phyloP scores from a whole-genome alignment of 169 alveolate genomes.

The Plasmodium inui region DNA sequence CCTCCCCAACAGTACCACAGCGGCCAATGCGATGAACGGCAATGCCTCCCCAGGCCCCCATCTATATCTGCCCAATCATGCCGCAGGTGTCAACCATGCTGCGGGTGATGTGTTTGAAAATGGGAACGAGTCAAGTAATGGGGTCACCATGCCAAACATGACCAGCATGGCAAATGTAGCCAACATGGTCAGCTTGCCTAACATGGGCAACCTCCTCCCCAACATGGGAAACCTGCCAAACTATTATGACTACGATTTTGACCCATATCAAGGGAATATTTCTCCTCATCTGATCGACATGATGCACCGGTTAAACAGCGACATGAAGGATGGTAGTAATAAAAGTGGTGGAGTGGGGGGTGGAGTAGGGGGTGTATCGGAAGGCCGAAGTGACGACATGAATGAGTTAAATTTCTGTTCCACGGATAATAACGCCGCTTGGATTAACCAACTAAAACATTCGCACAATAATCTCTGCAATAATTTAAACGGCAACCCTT shows the following conservation, averaged over 20 bases:
- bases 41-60: slow-evolving; percentile 3
- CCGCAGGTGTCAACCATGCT: not conserved
- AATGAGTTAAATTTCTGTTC: slow-evolving; percentile 24
- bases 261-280: slow-evolving; percentile 39
- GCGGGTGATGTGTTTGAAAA: slow-evolving; percentile 14
- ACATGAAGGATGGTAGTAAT: slow-evolving; percentile 31
- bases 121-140: slow-evolving; percentile 9
- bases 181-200: not conserved
- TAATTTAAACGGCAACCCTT: slow-evolving; percentile 20
- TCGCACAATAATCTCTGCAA: slow-evolving; percentile 30
- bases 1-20: not conserved
- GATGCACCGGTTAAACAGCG: slow-evolving; percentile 50
- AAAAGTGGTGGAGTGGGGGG: not conserved
- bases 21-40: slow-evolving; percentile 4
- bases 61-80: slow-evolving; percentile 13
- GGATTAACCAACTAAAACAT: slow-evolving; percentile 71
- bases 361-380: too few relatives aligned
- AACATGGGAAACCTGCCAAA: not conserved
- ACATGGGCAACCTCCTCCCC: not conserved
- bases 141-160: not conserved
- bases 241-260: slow-evolving; percentile 69
- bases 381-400: slow-evolving; percentile 26
- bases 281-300: slow-evolving; percentile 52
- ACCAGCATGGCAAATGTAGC: not conserved
- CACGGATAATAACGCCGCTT: slow-evolving; percentile 32